These are phyloP conservation scores for Amphichorda felina DNA, from an alignment of 2,329 filamentous ascomycete genomes.

Conservation along the genomic window DNA sequence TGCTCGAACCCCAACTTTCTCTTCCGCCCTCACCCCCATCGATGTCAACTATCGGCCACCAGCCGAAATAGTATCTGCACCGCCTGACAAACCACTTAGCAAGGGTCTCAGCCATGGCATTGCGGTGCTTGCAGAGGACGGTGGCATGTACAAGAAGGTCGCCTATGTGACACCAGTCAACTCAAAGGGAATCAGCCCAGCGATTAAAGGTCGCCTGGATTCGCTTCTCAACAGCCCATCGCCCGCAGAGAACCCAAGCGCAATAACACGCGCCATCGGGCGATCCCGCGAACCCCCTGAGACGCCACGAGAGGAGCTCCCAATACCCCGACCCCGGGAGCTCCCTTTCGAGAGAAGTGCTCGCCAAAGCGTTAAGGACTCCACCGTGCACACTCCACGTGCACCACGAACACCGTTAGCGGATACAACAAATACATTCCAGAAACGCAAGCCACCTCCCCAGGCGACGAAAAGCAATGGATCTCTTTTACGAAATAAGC, in stretches of 20 bases:
- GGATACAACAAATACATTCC: conserved; percentile 1
- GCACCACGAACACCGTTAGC: conserved; percentile 1
- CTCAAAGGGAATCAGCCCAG: conserved; percentile 1
- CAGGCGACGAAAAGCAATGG: not conserved
- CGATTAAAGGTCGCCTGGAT: conserved; percentile 17
- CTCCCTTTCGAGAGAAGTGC: conserved; percentile 24
- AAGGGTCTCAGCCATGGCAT: conserved; percentile 22
- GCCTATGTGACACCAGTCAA: not conserved
- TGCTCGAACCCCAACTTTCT: conserved; percentile 7
- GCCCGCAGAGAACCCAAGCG: conserved; percentile 8
- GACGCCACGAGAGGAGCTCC: conserved; percentile 10
- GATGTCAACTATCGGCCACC: conserved; percentile 18
- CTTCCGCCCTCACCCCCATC: conserved; percentile 22
- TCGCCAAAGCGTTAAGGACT: conserved; percentile 1
- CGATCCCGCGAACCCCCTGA: conserved; percentile 9
- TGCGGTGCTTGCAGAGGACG: conserved; percentile 35
- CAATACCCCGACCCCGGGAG: conserved; percentile 26
- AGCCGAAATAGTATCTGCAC: conserved; percentile 3
- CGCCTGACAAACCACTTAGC: conserved; percentile 5
- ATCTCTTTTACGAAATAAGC: conserved; percentile 29
- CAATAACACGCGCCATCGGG: conserved; percentile 13
- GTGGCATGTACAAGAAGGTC: conserved; percentile 16
- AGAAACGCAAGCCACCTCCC: not conserved
- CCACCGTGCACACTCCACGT: not conserved
- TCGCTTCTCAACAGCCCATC: conserved; percentile 19